These are phyloP conservation scores for Cicer cuneatum DNA, from an alignment of 306 rosid genomes.

Conservation along the genomic window DNA sequence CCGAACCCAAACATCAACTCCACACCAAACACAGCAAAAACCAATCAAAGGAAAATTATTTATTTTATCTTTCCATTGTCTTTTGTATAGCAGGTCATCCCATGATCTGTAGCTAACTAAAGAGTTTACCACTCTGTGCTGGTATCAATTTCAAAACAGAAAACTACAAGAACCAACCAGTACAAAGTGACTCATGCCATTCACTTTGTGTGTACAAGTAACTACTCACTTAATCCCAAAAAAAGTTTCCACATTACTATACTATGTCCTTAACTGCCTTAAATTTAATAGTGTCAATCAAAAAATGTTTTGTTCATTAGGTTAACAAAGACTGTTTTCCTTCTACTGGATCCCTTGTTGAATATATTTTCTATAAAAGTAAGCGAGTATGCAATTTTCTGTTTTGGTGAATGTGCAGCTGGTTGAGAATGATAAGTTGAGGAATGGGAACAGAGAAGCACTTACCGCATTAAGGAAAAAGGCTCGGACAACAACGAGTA, in stretches of 20 bases:
- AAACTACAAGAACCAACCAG: slow-evolving; percentile 5
- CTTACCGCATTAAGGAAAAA: slow-evolving; percentile 81
- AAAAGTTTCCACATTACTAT: slow-evolving; percentile 1
- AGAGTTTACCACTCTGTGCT: not conserved
- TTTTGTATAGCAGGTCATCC: not conserved
- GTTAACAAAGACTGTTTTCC: slow-evolving; percentile 4
- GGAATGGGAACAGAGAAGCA: slow-evolving; percentile 92
- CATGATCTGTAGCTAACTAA: not conserved
- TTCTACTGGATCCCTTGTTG: slow-evolving; percentile 9
- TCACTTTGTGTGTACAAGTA: slow-evolving; percentile 20
- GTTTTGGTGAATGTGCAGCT: slow-evolving; percentile 51
- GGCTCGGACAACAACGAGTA: slow-evolving; percentile 82
- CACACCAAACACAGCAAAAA: not conserved
- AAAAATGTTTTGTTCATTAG: slow-evolving; percentile 12
- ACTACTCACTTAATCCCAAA: slow-evolving; percentile 8
- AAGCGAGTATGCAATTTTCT: slow-evolving; percentile 30
- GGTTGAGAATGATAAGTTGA: slow-evolving; percentile 83
- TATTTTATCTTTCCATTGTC: not conserved
- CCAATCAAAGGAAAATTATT: not conserved
- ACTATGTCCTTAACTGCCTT: not conserved
- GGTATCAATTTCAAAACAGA: not conserved
- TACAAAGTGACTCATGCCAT: not conserved
- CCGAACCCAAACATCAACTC: not conserved
- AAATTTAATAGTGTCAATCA: slow-evolving; percentile 13
- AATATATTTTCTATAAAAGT: slow-evolving; percentile 12